Base-by-base conservation (phyloP, 139 green algal genomes). In the Volvox africanus region DNA sequence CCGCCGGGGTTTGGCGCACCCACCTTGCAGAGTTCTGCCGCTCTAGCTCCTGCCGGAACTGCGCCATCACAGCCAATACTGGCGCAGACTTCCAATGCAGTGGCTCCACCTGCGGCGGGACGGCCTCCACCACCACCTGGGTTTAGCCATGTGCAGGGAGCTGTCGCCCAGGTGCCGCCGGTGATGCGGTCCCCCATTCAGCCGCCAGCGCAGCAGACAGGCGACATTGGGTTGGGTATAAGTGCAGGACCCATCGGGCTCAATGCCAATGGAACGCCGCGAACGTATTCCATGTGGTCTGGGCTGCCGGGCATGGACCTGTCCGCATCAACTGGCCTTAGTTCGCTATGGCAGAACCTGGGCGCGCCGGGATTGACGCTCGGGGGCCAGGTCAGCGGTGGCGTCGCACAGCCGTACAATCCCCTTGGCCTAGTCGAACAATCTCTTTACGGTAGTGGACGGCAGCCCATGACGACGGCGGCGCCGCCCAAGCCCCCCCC, bases 221-320 rank as follows among this genome's bases (percentile, higher is more conserved):
- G 28, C 18, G 83, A 77, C 9, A 21, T 0, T 26, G 69, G 26
- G 11, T 89, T 89, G 14, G 85, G 37, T 1, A 21, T 17, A 0
- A 21, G 2, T 20, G 68, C 36, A 6, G 85, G 85, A 30, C 68
- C 30, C 0, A 83, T 89, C 9, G 81, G 81, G n/a, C 55, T 80
- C 69, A 89, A 85, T 75, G 71, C 69, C 69, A 92, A 88, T 68
- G 86, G 89, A 33, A 92, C 67, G 2, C 85, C 69, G 17, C 86
- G 92, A 17, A 92, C 84, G 0, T 94, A 93, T 65, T 94, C 89
- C 0, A 88, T 94, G 92, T 94, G 92, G 92, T 94, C 92, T 32
- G 92, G 89, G 16, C 67, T 94, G 81, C 92, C 92, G 0, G 92
- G 92, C 26, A 92, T 94, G 62, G 92, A 94, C 61, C 89, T 94